Conservation (phyloP, 106 monocot genomes). For the Gastrodia elata region DNA sequence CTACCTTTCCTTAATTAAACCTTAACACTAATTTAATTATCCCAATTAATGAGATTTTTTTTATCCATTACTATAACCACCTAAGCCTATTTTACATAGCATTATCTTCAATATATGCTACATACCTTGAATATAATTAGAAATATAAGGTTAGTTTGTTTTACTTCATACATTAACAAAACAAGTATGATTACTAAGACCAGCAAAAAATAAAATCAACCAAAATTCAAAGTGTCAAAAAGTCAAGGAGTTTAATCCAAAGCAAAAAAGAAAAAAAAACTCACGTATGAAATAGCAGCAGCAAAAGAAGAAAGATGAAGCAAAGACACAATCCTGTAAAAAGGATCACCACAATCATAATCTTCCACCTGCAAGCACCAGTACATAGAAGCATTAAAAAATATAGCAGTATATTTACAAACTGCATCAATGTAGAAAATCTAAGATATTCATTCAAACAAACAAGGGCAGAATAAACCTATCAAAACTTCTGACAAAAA, state of each 20-base stretch:
- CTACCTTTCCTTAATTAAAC: neutral
- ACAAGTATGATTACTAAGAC: neutral
- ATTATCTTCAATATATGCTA: neutral
- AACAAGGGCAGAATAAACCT: neutral
- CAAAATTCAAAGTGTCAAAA: neutral
- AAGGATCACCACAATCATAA: conserved; percentile 32
- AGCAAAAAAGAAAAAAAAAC: conserved; percentile 2
- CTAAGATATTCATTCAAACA: neutral
- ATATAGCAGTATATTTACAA: neutral
- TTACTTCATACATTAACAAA: neutral
- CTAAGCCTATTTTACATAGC: neutral
- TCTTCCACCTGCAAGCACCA: conserved; percentile 59
- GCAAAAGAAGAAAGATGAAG: conserved; percentile 65
- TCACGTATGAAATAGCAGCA: conserved; percentile 79
- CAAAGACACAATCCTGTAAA: conserved; percentile 43
- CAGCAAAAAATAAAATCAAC: conserved; percentile 1
- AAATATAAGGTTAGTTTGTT: neutral
- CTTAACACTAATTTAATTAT: neutral
- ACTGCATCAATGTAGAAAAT: neutral
- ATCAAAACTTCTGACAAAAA: neutral
- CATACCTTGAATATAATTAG: neutral
- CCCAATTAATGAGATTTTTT: neutral
- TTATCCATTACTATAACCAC: neutral
- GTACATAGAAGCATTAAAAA: conserved; percentile 1
- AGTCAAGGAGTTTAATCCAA: neutral